These are phyloP conservation scores for Secale cereale DNA, from an alignment of 176 grass and related monocot species.

Conservation along the genomic window DNA sequence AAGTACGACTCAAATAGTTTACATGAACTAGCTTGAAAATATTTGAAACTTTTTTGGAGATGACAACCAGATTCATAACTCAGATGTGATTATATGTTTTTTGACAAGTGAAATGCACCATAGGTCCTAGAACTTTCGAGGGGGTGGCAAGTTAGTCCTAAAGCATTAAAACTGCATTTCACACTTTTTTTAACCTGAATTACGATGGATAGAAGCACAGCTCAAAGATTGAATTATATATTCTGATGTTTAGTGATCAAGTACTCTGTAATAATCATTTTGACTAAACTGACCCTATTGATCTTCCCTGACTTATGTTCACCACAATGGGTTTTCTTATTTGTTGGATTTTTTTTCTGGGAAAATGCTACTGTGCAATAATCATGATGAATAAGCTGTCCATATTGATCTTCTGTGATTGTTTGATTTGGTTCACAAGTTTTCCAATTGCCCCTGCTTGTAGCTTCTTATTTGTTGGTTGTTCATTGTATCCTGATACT, in stretches of 20 bases:
- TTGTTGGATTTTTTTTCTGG: neutral
- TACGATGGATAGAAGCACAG: neutral
- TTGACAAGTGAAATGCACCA: neutral
- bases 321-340: neutral
- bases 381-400: neutral
- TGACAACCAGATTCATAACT: neutral
- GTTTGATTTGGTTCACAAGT: neutral
- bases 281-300: neutral
- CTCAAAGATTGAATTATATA: neutral
- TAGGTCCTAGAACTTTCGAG: too few species aligned
- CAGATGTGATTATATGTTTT: conserved; percentile 1
- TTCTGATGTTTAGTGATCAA: neutral
- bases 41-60: neutral
- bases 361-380: neutral
- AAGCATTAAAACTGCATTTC: too few species aligned
- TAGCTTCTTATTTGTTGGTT: neutral
- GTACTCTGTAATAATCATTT: neutral
- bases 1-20: neutral
- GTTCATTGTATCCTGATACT: conserved; percentile 7
- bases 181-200: neutral
- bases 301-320: neutral
- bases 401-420: neutral
- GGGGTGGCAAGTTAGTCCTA: too few species aligned
- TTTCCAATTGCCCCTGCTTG: neutral
- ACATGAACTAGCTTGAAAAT: neutral